phyloP scores from a whole-genome alignment of 2,329 filamentous ascomycete species.

The Colletotrichum aenigma region DNA sequence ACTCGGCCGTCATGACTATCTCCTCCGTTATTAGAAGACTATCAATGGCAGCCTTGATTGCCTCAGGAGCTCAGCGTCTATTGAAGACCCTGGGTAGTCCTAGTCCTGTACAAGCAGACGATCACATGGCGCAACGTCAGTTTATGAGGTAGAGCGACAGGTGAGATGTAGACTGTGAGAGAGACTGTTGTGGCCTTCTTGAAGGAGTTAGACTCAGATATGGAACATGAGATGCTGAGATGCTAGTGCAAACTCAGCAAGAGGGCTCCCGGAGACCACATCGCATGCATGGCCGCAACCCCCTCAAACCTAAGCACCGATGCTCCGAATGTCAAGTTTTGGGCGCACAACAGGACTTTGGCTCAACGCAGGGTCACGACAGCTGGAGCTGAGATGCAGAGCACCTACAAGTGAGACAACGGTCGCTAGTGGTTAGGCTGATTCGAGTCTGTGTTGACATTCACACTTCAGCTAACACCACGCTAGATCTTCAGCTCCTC shows the following conservation, averaged over 20 bases:
- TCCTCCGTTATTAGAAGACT: too few species aligned
- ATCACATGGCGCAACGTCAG: too few species aligned
- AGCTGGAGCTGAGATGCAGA: neutral
- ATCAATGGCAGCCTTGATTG: too few species aligned
- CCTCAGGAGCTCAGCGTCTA: too few species aligned
- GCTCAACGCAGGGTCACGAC: neutral
- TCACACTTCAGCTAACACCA: neutral
- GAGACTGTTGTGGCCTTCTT: neutral
- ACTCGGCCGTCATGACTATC: too few species aligned
- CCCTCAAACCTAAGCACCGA: neutral
- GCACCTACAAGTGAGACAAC: neutral
- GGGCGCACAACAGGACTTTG: neutral
- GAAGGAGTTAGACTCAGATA: neutral
- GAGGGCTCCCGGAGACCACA: neutral
- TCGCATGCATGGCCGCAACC: neutral
- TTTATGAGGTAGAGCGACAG: neutral
- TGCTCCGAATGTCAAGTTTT: neutral
- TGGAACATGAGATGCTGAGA: neutral
- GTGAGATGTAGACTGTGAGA: neutral
- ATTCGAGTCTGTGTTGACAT: neutral
- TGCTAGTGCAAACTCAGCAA: neutral
- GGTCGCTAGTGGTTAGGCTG: neutral
- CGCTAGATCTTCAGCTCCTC: neutral
- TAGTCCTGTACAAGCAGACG: too few species aligned
- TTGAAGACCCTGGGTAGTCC: too few species aligned